Percentiles rank a stretch among this genome's conserved stretches.
Evolutionary conservation across 257 asterid species (phyloP).

Genomic region (Przewalskia tangutica): DNA sequence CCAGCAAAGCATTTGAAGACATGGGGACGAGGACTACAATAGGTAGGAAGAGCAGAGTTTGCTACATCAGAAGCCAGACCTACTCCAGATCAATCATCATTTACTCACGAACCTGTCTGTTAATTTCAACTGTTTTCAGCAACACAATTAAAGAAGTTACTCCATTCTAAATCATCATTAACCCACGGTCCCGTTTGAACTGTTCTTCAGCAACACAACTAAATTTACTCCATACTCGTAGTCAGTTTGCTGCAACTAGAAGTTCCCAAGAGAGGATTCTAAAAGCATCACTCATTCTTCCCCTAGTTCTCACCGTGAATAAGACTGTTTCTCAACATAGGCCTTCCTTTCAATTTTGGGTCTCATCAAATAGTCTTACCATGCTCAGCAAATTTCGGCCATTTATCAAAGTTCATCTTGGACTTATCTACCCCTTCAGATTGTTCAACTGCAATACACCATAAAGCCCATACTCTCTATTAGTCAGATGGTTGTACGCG

Average conservation of each 20-base stretch:
- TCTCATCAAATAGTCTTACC: not conserved
- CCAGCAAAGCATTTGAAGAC: not conserved
- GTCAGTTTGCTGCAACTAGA: not conserved
- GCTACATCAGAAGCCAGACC: not conserved
- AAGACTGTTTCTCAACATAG: not conserved
- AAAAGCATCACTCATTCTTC: not conserved
- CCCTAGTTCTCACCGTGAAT: not conserved
- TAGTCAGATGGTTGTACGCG: not conserved
- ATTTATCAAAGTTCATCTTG: not conserved
- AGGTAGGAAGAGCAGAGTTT: not conserved
- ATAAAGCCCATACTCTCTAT: not conserved
- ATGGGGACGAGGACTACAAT: not conserved
- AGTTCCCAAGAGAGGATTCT: not conserved
- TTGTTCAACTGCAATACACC: not conserved
- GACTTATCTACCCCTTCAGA: not conserved
- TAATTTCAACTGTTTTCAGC: not conserved
- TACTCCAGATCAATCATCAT: not conserved
- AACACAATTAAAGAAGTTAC: not conserved
- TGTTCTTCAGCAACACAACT: not conserved
- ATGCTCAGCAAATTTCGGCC: not conserved
- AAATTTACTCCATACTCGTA: not conserved
- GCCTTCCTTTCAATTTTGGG: not conserved
- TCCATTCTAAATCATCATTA: not conserved
- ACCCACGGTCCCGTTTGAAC: not conserved
- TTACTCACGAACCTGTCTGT: not conserved